Evolutionary conservation across 2,329 filamentous ascomycete species (phyloP), one percentile per base, ranked within the genome.

Genomic region (Xylogone sp.): DNA sequence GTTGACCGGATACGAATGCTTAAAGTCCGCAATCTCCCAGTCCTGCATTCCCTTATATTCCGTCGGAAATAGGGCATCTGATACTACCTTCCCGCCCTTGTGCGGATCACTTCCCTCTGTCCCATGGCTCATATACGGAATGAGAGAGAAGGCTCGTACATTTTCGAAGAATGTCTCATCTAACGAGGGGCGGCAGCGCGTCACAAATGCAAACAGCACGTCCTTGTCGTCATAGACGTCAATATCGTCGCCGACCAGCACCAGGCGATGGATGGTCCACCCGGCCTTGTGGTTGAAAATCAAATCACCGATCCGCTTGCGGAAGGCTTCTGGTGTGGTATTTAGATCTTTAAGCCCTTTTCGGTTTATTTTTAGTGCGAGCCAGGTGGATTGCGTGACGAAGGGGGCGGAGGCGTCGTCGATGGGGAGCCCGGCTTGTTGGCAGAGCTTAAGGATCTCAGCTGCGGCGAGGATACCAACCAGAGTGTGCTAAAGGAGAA

Each of bases 301-400:
- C 1, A 76, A 18, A 42, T 76, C 68, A 1, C 74, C 76, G 10
- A 79, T 59, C 21, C 59, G 59, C 43, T 66, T 63, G 46, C 65
- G 65, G n/a, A n/a, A n/a, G n/a, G n/a, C n/a, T n/a, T n/a, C n/a
- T n/a, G n/a, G n/a, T n/a, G n/a, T n/a, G n/a, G n/a, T n/a, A n/a
- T n/a, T n/a, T n/a, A n/a, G n/a, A n/a, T n/a, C n/a, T n/a, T n/a
- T n/a, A 43, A 79, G 70, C 0, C 70, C 68, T 18, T 63, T 54
- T 0, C 70, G 49, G 1, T 62, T 77, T 16, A 75, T 77, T 43
- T 82, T 76, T 73, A 82, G 75, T 9, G 74, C 71, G 24, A 77
- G 76, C 76, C 76, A 79, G 0, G 71, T 77, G 0, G 73, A 74
- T 51, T 76, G 72, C 0, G 72, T 68, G 52, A 75, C 72, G 46